phyloP scores from a whole-genome alignment of 306 rosid species.

The Betula pendula region DNA sequence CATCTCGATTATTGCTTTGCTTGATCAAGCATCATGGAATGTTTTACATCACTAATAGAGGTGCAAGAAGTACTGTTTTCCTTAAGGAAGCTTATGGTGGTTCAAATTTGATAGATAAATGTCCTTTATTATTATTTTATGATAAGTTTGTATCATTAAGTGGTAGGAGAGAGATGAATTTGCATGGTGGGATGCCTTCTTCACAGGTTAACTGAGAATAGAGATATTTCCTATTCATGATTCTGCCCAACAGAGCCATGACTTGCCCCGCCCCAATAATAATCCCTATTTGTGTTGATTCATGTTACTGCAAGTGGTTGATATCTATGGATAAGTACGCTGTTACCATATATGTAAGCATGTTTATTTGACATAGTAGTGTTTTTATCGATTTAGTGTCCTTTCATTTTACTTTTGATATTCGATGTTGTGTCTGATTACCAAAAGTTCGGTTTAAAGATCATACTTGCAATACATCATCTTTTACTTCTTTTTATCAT shows the following conservation, averaged over 20 bases:
- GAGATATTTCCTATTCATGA: neutral
- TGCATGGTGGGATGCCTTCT: constrained; percentile 35
- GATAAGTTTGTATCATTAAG: constrained; percentile 52
- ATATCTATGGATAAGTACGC: neutral
- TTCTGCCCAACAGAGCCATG: neutral
- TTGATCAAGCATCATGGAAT: constrained; percentile 83
- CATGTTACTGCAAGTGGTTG: neutral
- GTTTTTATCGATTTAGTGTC: no score
- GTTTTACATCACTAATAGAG: constrained; percentile 88
- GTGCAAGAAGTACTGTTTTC: constrained; percentile 71
- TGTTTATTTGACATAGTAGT: no score
- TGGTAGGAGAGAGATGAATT: constrained; percentile 56
- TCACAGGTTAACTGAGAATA: constrained; percentile 23
- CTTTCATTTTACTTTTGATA: no score
- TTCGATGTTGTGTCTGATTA: no score
- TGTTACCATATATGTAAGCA: neutral
- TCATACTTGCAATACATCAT: no score
- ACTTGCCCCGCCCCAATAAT: neutral
- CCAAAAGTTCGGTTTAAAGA: no score
- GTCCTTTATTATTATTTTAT: constrained; percentile 49
- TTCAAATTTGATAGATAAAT: constrained; percentile 53
- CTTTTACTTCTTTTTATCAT: no score
- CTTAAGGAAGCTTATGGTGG: constrained; percentile 71
- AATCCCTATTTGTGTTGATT: neutral
- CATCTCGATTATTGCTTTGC: constrained; percentile 69